Evolutionary conservation across 106 monocot genomes (phyloP).

Genomic region (Cymbidium sinense): DNA sequence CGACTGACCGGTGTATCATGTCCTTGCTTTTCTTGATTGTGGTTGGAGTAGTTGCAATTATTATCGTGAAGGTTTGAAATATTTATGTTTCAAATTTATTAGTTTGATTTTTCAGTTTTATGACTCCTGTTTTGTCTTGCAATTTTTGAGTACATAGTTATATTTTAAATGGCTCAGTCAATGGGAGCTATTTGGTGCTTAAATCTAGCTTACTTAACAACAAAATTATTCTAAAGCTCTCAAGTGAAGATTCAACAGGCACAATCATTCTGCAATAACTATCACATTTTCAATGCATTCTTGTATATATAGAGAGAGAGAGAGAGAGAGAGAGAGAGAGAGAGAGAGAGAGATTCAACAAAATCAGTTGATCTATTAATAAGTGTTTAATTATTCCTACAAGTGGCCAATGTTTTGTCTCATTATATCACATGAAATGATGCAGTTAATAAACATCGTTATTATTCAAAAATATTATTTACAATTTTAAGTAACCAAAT

Average conservation of each 20-base stretch:
- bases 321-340: too few relatives aligned
- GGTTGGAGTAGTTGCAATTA: constrained; percentile 62
- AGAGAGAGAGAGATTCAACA: too few relatives aligned
- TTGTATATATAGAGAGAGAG: too few relatives aligned
- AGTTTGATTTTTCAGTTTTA: background rate
- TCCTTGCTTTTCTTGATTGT: constrained; percentile 81
- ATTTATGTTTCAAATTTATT: background rate
- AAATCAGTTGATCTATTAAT: too few relatives aligned
- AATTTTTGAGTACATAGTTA: background rate
- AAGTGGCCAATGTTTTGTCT: too few relatives aligned
- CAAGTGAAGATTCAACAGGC: background rate
- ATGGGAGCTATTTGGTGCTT: too few relatives aligned
- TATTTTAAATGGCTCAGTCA: background rate
- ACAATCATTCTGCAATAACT: background rate
- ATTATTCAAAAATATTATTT: too few relatives aligned
- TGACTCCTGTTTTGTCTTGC: background rate
- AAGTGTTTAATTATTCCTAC: too few relatives aligned
- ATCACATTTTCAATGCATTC: background rate
- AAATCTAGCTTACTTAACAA: background rate
- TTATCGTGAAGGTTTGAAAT: constrained; percentile 71
- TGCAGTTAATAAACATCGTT: too few relatives aligned
- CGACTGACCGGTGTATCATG: constrained; percentile 91
- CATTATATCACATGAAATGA: too few relatives aligned
- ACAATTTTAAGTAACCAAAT: too few relatives aligned
- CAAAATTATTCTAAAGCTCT: background rate